Evolutionary conservation across 805 yeast genomes (phyloP).

Genomic region (Candida maltosa): DNA sequence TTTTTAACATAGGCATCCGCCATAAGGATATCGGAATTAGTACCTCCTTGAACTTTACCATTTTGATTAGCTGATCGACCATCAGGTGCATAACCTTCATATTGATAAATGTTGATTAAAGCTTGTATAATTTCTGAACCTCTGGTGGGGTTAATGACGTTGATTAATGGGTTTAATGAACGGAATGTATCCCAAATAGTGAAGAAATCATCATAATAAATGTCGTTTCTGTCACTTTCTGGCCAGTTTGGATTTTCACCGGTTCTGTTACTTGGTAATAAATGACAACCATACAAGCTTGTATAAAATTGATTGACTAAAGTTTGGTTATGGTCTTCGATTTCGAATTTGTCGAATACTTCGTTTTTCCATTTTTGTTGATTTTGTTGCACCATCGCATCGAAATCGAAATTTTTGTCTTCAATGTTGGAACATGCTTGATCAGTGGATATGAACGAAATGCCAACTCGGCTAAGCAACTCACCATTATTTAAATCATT

Average conservation of each 20-base stretch:
- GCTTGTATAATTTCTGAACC: constrained; percentile 25
- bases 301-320: constrained; percentile 15
- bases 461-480: constrained; percentile 20
- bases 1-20: constrained; percentile 33
- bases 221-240: constrained; percentile 7
- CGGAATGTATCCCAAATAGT: constrained; percentile 40
- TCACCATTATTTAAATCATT: background rate
- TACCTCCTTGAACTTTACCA: constrained; percentile 36
- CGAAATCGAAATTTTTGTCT: constrained; percentile 16
- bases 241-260: constrained; percentile 29
- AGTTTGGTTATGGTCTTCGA: constrained; percentile 11
- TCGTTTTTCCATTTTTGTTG: constrained; percentile 17
- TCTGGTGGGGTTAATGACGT: constrained; percentile 22
- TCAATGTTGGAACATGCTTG: constrained; percentile 22
- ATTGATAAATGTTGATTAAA: constrained; percentile 23
- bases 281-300: constrained; percentile 25
- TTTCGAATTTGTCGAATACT: constrained; percentile 21
- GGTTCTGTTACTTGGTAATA: constrained; percentile 28
- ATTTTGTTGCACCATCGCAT: constrained; percentile 13
- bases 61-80: constrained; percentile 34
- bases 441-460: constrained; percentile 24
- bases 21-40: constrained; percentile 32
- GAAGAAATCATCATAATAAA: constrained; percentile 33
- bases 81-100: constrained; percentile 36
- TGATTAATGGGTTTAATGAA: constrained; percentile 26